Evolutionary conservation across 2,329 filamentous ascomycete species (phyloP).

Genomic region (Thelonectria discophora): DNA sequence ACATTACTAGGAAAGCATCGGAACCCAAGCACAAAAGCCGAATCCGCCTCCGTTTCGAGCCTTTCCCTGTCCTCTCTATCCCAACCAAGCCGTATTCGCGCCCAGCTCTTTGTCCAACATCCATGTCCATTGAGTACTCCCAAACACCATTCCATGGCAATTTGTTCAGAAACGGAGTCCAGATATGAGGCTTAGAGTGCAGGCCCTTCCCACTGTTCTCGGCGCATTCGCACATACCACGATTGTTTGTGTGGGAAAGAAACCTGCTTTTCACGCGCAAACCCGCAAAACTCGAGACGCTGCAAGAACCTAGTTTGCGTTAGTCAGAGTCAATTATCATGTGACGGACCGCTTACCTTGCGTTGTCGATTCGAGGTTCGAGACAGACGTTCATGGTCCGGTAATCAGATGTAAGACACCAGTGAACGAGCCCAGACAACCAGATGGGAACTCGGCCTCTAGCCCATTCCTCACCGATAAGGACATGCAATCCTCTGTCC

Average conservation of each 20-base stretch:
- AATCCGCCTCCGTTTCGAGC: neutral
- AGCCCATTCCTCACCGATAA: constrained; percentile 93
- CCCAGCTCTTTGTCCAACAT: neutral
- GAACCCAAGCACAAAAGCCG: neutral
- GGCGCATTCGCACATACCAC: constrained; percentile 80
- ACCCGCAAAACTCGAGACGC: constrained; percentile 80
- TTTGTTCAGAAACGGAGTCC: neutral
- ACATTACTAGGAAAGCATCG: neutral
- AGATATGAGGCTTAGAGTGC: constrained; percentile 52
- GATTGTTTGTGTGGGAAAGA: constrained; percentile 92
- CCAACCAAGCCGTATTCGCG: neutral
- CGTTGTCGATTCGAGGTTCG: constrained; percentile 92
- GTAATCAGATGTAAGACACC: constrained; percentile 78
- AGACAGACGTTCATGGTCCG: constrained; percentile 85
- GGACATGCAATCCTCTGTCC: constrained; percentile 86
- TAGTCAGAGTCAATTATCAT: accelerated
- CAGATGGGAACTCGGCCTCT: constrained; percentile 83
- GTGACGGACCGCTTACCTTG: constrained; percentile 68
- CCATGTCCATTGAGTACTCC: neutral
- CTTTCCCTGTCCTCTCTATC: neutral
- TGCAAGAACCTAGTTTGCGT: constrained; percentile 47
- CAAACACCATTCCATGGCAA: constrained; percentile 7
- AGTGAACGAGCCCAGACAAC: constrained; percentile 89
- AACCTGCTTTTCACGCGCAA: constrained; percentile 86
- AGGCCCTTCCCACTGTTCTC: constrained; percentile 83